phyloP scores from a whole-genome alignment of 2,329 filamentous ascomycete genomes.

The Akanthomyces uredinophilus region DNA sequence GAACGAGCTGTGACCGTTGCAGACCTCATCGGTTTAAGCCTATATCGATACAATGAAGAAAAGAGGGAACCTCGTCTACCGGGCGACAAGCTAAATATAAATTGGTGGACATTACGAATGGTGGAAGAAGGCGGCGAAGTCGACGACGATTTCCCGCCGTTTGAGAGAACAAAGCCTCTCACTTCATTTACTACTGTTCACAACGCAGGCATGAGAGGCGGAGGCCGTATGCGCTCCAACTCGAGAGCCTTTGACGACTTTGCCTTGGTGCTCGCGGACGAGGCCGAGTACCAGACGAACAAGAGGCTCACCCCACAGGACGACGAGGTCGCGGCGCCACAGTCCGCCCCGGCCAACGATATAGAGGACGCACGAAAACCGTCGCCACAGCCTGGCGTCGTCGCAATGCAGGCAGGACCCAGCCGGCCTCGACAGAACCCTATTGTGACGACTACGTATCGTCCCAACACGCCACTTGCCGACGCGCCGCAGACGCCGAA shows the following conservation, averaged over 20 bases:
- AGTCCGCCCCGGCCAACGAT: neutral
- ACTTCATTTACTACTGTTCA: slow-evolving; percentile 77
- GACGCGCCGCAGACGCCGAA: slow-evolving; percentile 50
- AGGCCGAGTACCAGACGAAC: slow-evolving; percentile 64
- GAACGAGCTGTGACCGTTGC: slow-evolving; percentile 65
- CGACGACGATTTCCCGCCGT: slow-evolving; percentile 76
- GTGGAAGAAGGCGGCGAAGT: slow-evolving; percentile 80
- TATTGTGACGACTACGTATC: slow-evolving; percentile 56
- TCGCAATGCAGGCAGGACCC: slow-evolving; percentile 25
- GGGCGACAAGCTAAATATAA: slow-evolving; percentile 65
- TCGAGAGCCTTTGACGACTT: slow-evolving; percentile 80
- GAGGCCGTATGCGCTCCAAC: slow-evolving; percentile 56
- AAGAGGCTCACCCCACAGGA: slow-evolving; percentile 63
- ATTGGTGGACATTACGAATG: slow-evolving; percentile 78
- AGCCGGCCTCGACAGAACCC: slow-evolving; percentile 48
- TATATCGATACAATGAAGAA: slow-evolving; percentile 75
- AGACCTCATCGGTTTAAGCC: slow-evolving; percentile 73
- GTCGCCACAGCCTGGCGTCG: slow-evolving; percentile 25
- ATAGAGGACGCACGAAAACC: slow-evolving; percentile 23
- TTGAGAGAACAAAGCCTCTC: slow-evolving; percentile 69
- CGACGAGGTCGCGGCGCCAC: slow-evolving; percentile 42
- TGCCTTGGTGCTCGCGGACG: slow-evolving; percentile 67
- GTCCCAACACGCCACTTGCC: slow-evolving; percentile 48
- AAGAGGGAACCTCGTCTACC: slow-evolving; percentile 64
- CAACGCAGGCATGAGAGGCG: slow-evolving; percentile 67